Evolutionary conservation across 2,329 filamentous ascomycete genomes (phyloP).

Genomic region (Colletotrichum somersetense): DNA sequence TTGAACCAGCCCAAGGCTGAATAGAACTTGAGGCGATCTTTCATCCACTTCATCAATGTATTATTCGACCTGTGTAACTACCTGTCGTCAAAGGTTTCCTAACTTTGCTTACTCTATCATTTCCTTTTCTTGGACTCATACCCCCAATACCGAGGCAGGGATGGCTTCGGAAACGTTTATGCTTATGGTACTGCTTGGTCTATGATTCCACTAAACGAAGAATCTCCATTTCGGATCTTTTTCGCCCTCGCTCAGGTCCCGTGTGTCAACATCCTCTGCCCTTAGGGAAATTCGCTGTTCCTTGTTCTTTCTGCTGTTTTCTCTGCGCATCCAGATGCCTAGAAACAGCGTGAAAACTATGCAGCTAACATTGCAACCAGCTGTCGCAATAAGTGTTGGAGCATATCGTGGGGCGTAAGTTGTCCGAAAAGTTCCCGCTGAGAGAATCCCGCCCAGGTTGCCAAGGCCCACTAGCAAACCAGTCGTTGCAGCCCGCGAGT

Average conservation of each 20-base stretch:
- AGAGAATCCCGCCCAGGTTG: conserved; percentile 59
- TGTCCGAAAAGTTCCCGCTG: conserved; percentile 55
- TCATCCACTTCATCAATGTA: too few relatives aligned
- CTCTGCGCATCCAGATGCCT: conserved; percentile 59
- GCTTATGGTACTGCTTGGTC: not conserved
- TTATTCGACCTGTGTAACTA: not conserved
- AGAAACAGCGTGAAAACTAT: conserved; percentile 55
- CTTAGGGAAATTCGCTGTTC: conserved; percentile 52
- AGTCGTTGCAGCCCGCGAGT: conserved; percentile 59
- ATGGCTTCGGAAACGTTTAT: too few relatives aligned
- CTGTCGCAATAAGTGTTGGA: conserved; percentile 56
- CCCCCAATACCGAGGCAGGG: accelerated
- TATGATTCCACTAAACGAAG: conserved; percentile 42
- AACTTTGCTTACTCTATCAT: not conserved
- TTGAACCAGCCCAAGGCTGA: not conserved
- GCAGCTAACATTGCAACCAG: conserved; percentile 58
- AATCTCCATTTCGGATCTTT: conserved; percentile 53
- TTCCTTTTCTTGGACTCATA: accelerated
- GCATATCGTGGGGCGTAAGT: conserved; percentile 63
- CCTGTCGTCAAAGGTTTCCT: not conserved
- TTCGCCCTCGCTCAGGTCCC: conserved; percentile 54
- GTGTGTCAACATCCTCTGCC: conserved; percentile 55
- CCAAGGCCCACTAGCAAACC: conserved; percentile 61
- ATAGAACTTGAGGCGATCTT: accelerated
- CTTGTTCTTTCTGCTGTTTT: conserved; percentile 56